phyloP scores from a whole-genome alignment of 139 green algal species.

The Picocystis salinarum region DNA sequence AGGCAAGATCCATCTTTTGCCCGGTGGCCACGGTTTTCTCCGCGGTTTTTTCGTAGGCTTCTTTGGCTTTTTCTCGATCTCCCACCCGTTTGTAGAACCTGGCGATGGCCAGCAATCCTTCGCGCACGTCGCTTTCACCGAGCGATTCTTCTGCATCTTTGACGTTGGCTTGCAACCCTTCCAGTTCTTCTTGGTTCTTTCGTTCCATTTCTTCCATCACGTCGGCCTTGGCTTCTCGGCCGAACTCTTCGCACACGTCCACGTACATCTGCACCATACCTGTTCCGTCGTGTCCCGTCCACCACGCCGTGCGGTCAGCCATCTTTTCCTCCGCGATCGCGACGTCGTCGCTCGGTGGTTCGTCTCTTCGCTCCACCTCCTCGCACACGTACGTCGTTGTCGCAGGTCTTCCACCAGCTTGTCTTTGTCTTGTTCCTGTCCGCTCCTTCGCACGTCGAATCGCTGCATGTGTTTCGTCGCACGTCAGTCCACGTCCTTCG shows the following conservation, averaged over 20 bases:
- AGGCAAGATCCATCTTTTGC: slow-evolving; percentile 84
- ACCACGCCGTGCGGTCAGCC: too few species aligned
- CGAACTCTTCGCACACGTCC: slow-evolving; percentile 39
- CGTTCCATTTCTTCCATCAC: slow-evolving; percentile 32
- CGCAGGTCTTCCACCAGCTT: too few species aligned
- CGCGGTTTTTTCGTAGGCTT: slow-evolving; percentile 45
- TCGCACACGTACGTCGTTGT: too few species aligned
- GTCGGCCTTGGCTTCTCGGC: slow-evolving; percentile 27
- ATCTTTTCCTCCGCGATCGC: too few species aligned
- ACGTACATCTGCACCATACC: slow-evolving; percentile 52
- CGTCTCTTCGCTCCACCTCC: too few species aligned
- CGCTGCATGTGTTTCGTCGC: too few species aligned
- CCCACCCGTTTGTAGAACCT: slow-evolving; percentile 1
- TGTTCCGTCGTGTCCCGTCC: slow-evolving; percentile 15
- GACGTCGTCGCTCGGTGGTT: too few species aligned
- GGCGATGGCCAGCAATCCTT: slow-evolving; percentile 52
- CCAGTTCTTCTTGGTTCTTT: slow-evolving; percentile 28
- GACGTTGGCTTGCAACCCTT: slow-evolving; percentile 44
- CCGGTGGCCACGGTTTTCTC: slow-evolving; percentile 62
- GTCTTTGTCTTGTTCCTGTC: too few species aligned
- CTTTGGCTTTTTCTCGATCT: slow-evolving; percentile 28
- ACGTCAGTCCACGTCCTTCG: too few species aligned
- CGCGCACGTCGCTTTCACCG: slow-evolving; percentile 83
- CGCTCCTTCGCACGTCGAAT: too few species aligned
- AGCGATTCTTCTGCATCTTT: slow-evolving; percentile 80